A percentile compares a stretch with the other conserved stretches of the same genome.
These are phyloP conservation scores for Acanthamoeba royreba DNA, from an alignment of 208 protist species.

Conservation along the genomic window DNA sequence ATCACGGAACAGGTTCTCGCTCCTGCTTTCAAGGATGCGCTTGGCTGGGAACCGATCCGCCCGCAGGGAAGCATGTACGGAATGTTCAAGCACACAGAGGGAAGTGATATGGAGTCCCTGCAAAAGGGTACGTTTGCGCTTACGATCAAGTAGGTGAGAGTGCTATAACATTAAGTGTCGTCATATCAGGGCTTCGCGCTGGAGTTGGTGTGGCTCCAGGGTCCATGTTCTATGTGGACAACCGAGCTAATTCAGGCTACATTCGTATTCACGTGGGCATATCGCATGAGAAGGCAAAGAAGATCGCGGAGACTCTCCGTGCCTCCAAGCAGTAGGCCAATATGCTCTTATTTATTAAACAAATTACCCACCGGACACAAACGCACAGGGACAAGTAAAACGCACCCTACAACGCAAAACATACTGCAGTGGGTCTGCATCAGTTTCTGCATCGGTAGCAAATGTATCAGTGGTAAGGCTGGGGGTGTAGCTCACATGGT, in stretches of 20 bases:
- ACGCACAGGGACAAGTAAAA: too few species aligned
- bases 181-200: neutral
- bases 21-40: neutral
- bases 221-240: conserved; percentile 37
- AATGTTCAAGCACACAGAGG: neutral
- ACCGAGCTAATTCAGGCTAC: conserved; percentile 23
- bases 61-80: conserved; percentile 43
- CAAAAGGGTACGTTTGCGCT: neutral
- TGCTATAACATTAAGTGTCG: neutral
- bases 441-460: too few species aligned
- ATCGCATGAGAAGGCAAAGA: neutral
- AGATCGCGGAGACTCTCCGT: conserved; percentile 13
- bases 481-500: too few species aligned
- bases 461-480: too few species aligned
- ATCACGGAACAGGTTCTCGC: neutral
- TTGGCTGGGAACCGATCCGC: conserved; percentile 3
- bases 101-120: conserved; percentile 11
- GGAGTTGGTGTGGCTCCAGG: neutral
- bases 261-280: conserved; percentile 36
- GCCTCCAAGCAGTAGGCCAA: neutral
- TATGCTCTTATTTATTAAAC: too few species aligned
- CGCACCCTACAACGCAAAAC: too few species aligned
- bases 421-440: too few species aligned
- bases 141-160: neutral
- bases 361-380: too few species aligned